Conservation (phyloP, 1,284 basidiomycete genomes). For the Ceratobasidium sp. region DNA sequence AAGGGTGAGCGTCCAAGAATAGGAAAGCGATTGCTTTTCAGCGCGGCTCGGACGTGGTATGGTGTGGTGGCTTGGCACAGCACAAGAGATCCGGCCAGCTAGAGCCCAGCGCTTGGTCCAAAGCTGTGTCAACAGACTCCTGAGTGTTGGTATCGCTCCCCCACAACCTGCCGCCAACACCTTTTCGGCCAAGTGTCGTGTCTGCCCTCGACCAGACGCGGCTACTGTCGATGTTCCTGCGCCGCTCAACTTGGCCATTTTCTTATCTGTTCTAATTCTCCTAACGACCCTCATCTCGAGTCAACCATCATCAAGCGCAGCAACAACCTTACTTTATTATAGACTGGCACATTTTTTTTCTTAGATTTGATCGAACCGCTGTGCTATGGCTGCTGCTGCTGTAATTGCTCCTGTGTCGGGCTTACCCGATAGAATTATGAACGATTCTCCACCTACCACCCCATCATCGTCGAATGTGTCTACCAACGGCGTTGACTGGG, state of each 20-base stretch:
- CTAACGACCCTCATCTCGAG: conserved; percentile 21
- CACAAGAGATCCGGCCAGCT: too few relatives aligned
- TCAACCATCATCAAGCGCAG: conserved; percentile 14
- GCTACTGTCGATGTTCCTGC: conserved; percentile 11
- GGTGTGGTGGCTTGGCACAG: too few relatives aligned
- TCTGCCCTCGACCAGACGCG: conserved; percentile 4
- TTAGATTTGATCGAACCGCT: not conserved
- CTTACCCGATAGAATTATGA: conserved; percentile 24
- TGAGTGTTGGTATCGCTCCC: conserved; percentile 43
- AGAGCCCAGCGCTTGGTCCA: conserved; percentile 28
- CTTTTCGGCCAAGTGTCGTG: not conserved
- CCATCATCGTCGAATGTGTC: conserved; percentile 34
- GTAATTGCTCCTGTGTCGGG: conserved; percentile 14
- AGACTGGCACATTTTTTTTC: not conserved
- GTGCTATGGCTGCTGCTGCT: conserved; percentile 30
- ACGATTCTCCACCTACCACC: conserved; percentile 35
- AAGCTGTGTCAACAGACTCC: conserved; percentile 29
- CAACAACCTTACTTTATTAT: conserved; percentile 16
- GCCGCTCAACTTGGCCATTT: conserved; percentile 4
- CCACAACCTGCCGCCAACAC: conserved; percentile 41
- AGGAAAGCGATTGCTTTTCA: not conserved
- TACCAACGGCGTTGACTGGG: conserved; percentile 71
- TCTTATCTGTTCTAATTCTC: not conserved
- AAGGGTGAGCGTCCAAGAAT: not conserved
- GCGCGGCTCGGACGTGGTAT: too few relatives aligned